Evolutionary conservation across 2,329 filamentous ascomycete species (phyloP).

Genomic region (Ophiostoma populinum): DNA sequence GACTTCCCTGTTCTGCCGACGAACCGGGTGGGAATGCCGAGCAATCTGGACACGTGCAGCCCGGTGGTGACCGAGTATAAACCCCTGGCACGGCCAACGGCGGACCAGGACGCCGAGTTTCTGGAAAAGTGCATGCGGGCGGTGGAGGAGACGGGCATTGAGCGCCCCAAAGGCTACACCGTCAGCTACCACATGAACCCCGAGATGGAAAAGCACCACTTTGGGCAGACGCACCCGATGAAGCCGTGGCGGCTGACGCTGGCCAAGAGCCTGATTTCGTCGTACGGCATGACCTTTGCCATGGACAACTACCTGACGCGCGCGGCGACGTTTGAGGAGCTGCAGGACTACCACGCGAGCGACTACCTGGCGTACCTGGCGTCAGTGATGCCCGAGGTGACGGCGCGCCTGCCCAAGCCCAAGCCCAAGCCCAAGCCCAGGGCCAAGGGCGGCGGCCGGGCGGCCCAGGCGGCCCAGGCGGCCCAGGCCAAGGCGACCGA

Average conservation of each 20-base stretch:
- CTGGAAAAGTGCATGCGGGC: conserved; percentile 39
- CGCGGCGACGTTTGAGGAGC: conserved; percentile 71
- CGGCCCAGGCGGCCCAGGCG: no score
- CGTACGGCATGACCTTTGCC: conserved; percentile 87
- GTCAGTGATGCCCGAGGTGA: conserved; percentile 51
- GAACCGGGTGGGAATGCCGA: conserved; percentile 39
- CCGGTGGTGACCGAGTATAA: conserved; percentile 34
- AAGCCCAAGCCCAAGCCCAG: no score
- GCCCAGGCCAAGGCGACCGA: no score
- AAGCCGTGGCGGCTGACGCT: conserved; percentile 95
- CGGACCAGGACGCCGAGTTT: conserved; percentile 38
- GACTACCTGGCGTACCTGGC: conserved; percentile 86
- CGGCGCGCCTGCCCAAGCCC: no score
- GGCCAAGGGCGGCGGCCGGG: conserved; percentile 41
- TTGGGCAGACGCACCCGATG: conserved; percentile 94
- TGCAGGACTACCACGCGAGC: conserved; percentile 68
- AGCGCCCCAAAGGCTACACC: conserved; percentile 66
- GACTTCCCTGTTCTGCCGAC: no score
- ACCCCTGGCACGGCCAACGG: conserved; percentile 31
- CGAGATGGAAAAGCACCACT: conserved; percentile 90
- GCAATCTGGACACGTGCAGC: conserved; percentile 32
- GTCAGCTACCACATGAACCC: conserved; percentile 95
- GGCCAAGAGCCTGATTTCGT: conserved; percentile 84
- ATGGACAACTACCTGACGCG: conserved; percentile 90
- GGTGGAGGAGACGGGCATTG: conserved; percentile 49